Base-by-base conservation (phyloP, 495 filamentous ascomycete species). In the Durotheca rogersii region DNA sequence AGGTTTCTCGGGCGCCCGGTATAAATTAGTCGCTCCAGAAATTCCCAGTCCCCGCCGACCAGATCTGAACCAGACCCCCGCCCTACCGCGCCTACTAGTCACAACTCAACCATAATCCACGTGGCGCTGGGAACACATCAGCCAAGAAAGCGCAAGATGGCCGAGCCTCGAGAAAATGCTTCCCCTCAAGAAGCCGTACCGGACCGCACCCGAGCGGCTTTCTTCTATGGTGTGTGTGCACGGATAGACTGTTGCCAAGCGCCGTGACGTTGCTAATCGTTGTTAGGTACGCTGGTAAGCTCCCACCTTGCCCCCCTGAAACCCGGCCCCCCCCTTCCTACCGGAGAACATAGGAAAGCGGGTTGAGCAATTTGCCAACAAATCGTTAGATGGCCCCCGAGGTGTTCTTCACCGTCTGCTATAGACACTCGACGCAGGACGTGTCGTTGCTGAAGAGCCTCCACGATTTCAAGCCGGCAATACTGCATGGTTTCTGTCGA, bases 381-480 rank as follows among this genome's bases (percentile, higher is more conserved):
- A 49, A 75, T 74, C 17, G 62, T 4, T 34, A 89, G 68, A 95
- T 96, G 88, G 85, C 83, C 2, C 81, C 86, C 6, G 78, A 84
- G 58, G 83, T 96, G 37, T 87, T 96, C 52, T 82, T 85, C 70
- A 83, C 85, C 12, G 90, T 95, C 20, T 85, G 87, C 70, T 87
- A 91, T 72, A 79, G 85, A 67, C 32, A 17, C 21, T 43, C 61
- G n/a, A 54, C 53, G 6, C 42, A 72, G 54, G 32, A 60, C 65
- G 37, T 67, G 51, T 20, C 83, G 70, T 12, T 73, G 72, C 62
- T 61, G 10, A 77, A 72, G 32, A 66, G 72, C 16, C 71, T 79
- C 11, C 75, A 93, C 47, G 75, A 60, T 3, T 82, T 89, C 68
- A 72, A 76, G 3, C 88, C 89, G 0, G 92, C 93, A 12, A 69